Base-by-base conservation (phyloP, 2,329 filamentous ascomycete genomes). In the Colletotrichum gigasporum region DNA sequence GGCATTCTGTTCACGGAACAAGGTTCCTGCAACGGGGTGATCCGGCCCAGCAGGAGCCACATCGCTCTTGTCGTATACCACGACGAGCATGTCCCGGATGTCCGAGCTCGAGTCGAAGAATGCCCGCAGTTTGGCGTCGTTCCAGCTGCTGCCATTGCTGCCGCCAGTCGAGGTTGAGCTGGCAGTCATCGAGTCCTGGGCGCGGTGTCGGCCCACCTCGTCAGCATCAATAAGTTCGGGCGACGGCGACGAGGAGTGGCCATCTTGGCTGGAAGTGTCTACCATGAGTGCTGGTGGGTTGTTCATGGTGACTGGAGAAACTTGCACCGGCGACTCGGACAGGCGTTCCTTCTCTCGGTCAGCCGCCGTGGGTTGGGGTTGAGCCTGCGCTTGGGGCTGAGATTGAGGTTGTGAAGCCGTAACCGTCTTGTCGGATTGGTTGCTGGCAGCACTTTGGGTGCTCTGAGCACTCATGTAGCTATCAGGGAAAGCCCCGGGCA, bases 101-200 rank as follows among this genome's bases (percentile, higher is more conserved):
- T 97, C 93, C 32, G 90, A 90, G 65, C 93, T 89, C 69, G 96
- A 93, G 69, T 98, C 95, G 71, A 98, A 91, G 78, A 97, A 99
- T 12, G 92, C 90, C 64, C 93, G 89, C 26, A 99, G 85, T 70
- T 89, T 92, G 59, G 89, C 85, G 76, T 98, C 95, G 67, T 93
- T 95, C 96, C 96, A 99, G 0, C 89, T 87, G 24, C 85, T 18
- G 85, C 84, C 14, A 83, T 82, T 22, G 86, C 84, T 47, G 45
- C 63, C 63, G 9, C 66, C 57, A 6, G 69, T 66, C 26, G 86
- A 84, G 4, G 82, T 84, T 20, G 87, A 85, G 50, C 62, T 63
- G 34, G 85, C 84, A 16, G 84, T 81, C 52, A 80, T 79, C 5
- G 83, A 83, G 57, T 83, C 82, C 72, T 79, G 79, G 30, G 82